Conservation (phyloP, 2,329 filamentous ascomycete genomes). For the Ophiostoma fasciatum region DNA sequence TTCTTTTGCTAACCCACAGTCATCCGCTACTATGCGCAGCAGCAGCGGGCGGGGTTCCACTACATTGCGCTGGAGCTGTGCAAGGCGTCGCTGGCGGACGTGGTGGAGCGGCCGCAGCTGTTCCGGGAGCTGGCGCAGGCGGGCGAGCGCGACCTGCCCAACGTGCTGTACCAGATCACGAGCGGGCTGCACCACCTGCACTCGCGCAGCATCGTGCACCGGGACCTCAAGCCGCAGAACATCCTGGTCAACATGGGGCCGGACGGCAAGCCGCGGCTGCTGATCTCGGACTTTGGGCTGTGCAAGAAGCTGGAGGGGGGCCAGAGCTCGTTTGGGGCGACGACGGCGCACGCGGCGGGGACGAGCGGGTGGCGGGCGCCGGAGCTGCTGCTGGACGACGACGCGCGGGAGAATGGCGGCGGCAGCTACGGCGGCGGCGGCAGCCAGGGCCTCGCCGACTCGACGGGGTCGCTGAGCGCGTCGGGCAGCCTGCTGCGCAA, state of each 20-base stretch:
- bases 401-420: conserved; percentile 36
- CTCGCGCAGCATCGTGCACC: conserved; percentile 84
- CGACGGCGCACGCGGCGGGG: conserved; percentile 81
- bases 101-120: conserved; percentile 60
- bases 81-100: conserved; percentile 81
- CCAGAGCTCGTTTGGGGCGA: conserved; percentile 87
- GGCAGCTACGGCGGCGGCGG: too few relatives aligned
- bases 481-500: conserved; percentile 8
- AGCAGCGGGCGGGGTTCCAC: conserved; percentile 75
- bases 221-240: conserved; percentile 95
- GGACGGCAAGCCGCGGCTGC: conserved; percentile 58
- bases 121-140: conserved; percentile 56
- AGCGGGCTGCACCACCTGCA: conserved; percentile 82
- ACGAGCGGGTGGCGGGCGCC: conserved; percentile 95
- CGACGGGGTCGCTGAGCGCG: conserved; percentile 30
- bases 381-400: conserved; percentile 74
- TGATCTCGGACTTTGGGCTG: conserved; percentile 94
- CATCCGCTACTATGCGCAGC: conserved; percentile 89
- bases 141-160: conserved; percentile 61
- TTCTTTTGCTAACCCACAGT: too few relatives aligned
- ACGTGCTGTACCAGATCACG: conserved; percentile 76
- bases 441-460: conserved; percentile 32
- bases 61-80: conserved; percentile 95
- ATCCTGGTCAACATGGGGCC: conserved; percentile 72
- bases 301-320: conserved; percentile 95